These are phyloP conservation scores for Puya raimondii DNA, from an alignment of 176 grass and related monocot species.

Conservation along the genomic window DNA sequence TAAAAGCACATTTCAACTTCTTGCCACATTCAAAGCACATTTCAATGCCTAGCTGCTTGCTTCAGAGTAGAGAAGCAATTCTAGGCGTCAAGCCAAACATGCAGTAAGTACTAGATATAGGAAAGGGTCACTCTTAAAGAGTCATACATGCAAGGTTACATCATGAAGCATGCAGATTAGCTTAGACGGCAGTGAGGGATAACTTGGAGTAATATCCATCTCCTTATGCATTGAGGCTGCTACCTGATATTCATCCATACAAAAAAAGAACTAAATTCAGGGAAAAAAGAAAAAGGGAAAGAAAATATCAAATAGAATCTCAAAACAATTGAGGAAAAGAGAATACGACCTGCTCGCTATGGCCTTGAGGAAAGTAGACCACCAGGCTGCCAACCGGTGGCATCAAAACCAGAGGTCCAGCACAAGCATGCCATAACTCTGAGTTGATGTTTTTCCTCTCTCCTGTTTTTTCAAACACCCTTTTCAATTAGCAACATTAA, in stretches of 20 bases:
- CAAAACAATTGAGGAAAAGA: slow-evolving; percentile 2
- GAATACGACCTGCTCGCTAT: slow-evolving; percentile 76
- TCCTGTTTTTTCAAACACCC: slow-evolving; percentile 37
- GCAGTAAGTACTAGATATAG: too few species aligned
- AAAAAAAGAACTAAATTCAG: slow-evolving; percentile 2
- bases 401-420: slow-evolving; percentile 72
- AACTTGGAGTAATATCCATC: slow-evolving; percentile 64
- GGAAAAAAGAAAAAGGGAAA: neutral
- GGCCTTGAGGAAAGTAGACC: slow-evolving; percentile 95
- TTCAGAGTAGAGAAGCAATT: too few species aligned
- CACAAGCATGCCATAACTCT: slow-evolving; percentile 95
- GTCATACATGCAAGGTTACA: slow-evolving; percentile 72
- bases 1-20: neutral
- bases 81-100: too few species aligned
- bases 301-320: neutral
- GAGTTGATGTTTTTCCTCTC: slow-evolving; percentile 90
- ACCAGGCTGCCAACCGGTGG: slow-evolving; percentile 83
- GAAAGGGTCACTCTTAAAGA: neutral
- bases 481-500: neutral
- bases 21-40: too few species aligned
- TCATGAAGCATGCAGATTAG: slow-evolving; percentile 85
- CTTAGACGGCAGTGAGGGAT: slow-evolving; percentile 88
- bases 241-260: slow-evolving; percentile 36
- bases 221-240: slow-evolving; percentile 97
- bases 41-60: too few species aligned